These are phyloP conservation scores for Ophiostoma ips DNA, from an alignment of 2,329 filamentous ascomycete genomes.

Conservation along the genomic window DNA sequence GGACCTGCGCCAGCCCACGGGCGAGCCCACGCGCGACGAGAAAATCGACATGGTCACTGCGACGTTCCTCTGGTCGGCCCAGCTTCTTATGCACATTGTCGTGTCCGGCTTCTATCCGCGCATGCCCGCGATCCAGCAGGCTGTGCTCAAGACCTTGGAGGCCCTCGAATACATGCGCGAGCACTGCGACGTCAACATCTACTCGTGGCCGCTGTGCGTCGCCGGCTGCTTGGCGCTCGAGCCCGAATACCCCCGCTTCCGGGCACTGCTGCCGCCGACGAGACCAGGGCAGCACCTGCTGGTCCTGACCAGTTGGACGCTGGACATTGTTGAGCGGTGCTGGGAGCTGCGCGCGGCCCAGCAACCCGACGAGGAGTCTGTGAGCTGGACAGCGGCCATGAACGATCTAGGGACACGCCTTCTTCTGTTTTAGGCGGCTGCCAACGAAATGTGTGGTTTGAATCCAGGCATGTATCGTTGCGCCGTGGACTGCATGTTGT, in stretches of 20 bases:
- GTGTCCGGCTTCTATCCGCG: slow-evolving; percentile 6
- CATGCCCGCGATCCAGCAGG: slow-evolving; percentile 6
- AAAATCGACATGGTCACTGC: slow-evolving; percentile 5
- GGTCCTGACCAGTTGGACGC: slow-evolving; percentile 7
- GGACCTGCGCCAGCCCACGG: too few species aligned
- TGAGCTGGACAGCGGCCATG: slow-evolving; percentile 8
- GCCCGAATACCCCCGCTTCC: slow-evolving; percentile 5
- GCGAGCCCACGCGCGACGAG: neutral
- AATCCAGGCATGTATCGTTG: too few species aligned
- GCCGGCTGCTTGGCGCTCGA: slow-evolving; percentile 8
- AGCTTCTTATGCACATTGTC: slow-evolving; percentile 2
- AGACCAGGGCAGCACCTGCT: slow-evolving; percentile 4
- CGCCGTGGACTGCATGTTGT: too few species aligned
- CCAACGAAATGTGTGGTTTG: too few species aligned
- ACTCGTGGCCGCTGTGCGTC: slow-evolving; percentile 6
- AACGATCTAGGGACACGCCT: slow-evolving; percentile 6
- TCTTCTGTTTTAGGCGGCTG: neutral
- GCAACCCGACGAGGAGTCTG: slow-evolving; percentile 3
- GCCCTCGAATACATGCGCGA: slow-evolving; percentile 6
- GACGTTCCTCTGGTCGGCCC: slow-evolving; percentile 1
- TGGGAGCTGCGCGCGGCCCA: slow-evolving; percentile 3
- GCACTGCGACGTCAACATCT: slow-evolving; percentile 6
- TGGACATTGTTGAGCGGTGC: slow-evolving; percentile 7
- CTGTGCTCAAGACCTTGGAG: slow-evolving; percentile 1
- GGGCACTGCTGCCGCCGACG: slow-evolving; percentile 3